Evolutionary conservation across 2,329 filamentous ascomycete species (phyloP).

Genomic region (Fusarium nelsonii): DNA sequence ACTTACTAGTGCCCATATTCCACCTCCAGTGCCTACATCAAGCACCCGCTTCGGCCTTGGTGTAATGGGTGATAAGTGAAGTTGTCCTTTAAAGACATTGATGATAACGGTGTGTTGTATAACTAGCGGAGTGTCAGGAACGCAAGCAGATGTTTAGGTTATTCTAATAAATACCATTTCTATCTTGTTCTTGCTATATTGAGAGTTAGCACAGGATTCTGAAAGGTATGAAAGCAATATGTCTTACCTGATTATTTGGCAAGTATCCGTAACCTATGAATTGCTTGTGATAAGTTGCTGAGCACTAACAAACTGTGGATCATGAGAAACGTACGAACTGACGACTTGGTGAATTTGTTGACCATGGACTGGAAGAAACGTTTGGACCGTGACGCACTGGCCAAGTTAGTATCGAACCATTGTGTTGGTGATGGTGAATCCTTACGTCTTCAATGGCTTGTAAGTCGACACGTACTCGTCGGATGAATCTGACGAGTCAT

Average conservation of each 20-base stretch:
- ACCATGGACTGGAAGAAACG: slow-evolving; percentile 42
- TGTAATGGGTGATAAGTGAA: slow-evolving; percentile 38
- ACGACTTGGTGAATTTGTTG: slow-evolving; percentile 40
- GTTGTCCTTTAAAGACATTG: slow-evolving; percentile 40
- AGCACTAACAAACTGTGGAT: background rate
- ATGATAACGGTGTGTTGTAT: slow-evolving; percentile 42
- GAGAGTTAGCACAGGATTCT: slow-evolving; percentile 12
- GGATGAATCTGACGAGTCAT: slow-evolving; percentile 42
- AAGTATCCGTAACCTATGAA: slow-evolving; percentile 37
- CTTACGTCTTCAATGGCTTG: slow-evolving; percentile 37
- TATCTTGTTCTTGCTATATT: slow-evolving; percentile 42
- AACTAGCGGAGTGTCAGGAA: slow-evolving; percentile 33
- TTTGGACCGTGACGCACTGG: slow-evolving; percentile 36
- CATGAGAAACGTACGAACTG: slow-evolving; percentile 32
- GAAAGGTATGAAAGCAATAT: background rate
- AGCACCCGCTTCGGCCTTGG: slow-evolving; percentile 36
- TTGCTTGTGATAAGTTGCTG: slow-evolving; percentile 11
- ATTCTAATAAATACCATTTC: slow-evolving; percentile 37
- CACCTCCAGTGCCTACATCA: slow-evolving; percentile 40
- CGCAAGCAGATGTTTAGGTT: background rate
- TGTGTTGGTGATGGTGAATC: background rate
- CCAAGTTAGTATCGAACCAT: slow-evolving; percentile 20
- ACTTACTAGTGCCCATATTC: slow-evolving; percentile 41
- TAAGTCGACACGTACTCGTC: slow-evolving; percentile 38
- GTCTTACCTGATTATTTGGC: slow-evolving; percentile 39